Evolutionary conservation across 495 filamentous ascomycete species (phyloP), one percentile per base, ranked within the genome.

Genomic region (Chaetomidium leptoderma): DNA sequence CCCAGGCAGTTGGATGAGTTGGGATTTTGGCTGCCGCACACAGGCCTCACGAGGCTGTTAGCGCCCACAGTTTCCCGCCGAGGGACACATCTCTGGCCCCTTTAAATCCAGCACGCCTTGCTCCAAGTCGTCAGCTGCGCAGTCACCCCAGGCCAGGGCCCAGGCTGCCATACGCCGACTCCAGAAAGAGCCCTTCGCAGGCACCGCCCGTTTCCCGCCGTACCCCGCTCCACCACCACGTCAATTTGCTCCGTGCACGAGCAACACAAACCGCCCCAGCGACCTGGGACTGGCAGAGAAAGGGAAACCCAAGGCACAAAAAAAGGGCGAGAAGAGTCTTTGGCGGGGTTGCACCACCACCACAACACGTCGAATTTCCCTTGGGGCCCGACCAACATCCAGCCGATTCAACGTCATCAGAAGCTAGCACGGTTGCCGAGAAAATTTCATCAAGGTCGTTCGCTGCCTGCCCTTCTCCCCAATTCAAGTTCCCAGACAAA

Each of bases 141-240:
- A 33, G 37, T 57, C 60, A 44, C 26, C 10, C 24, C n/a, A 27
- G 51, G 35, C 14, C 14, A 5, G 35, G n/a, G 35, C n/a, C 29
- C n/a, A 44, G 37, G 53, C 32, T 53, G 37, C 46, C 59, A 62
- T n/a, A n/a, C n/a, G n/a, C n/a, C n/a, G n/a, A n/a, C 63, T 50
- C 59, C 60, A 55, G 60, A 64, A 64, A 30, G 16, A 37, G 48
- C 48, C 21, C 33, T n/a, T 30, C 48, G 48, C 48, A 37, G 35
- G 33, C 48, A 27, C 23, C 19, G 33, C 33, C 53, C 36, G 59
- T 19, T 30, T 49, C 48, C 45, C 53, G 43, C 55, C 47, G 23
- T 63, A 64, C 63, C 58, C 60, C 66, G 61, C 63, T 65, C 58
- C 63, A 55, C 55, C 61, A 52, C 53, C 58, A 61, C 49, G 59